Base-by-base conservation (phyloP, 805 yeast species). In the Scheffersomyces stipitis region DNA sequence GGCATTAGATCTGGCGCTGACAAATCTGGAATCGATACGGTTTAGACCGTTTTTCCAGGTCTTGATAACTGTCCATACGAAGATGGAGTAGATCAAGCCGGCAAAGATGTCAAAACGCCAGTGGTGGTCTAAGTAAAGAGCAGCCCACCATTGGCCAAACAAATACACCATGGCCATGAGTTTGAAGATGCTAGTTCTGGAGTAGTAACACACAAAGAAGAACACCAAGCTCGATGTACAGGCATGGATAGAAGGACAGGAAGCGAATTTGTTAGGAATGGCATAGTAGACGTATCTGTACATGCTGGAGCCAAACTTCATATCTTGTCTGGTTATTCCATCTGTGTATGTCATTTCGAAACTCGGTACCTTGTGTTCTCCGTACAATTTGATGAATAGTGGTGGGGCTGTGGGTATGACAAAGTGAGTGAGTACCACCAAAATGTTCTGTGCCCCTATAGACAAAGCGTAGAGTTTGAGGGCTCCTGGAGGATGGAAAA, bases 321-420 rank as follows among this genome's bases (percentile, higher is more conserved):
- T 58, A 50, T 80, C 85, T 15, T 76, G 78, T 30, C 85, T 62
- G 2, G 76, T 73, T 27, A 81, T 60, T 1, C 86, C 86, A n/a
- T 86, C 88, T 2, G 85, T 81, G 51, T 75, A 81, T 12, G 85
- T 85, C 71, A 78, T 77, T 15, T 73, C 75, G 52, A 81, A 81
- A 40, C 71, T 66, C 2, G 83, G 82, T n/a, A 63, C 36, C 53
- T 69, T 73, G 41, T 75, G 72, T 15, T 72, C 69, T 2, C 87
- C 86, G 45, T 81, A 72, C 40, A 78, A 42, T 48, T 75, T 80
- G 31, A 78, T 74, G 52, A 79, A 81, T 80, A 86, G 78, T 4
- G 87, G 87, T 1, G 87, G 83, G 2, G 86, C 84, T 51, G 76
- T 80, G 16, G 88, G 88, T 52, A 80, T 64, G 3, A 69, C 33